Percentiles rank a stretch among this genome's conserved stretches.
These are phyloP conservation scores for Pythium dissotocum DNA, from an alignment of 352 stramenopile genomes.

Conservation along the genomic window DNA sequence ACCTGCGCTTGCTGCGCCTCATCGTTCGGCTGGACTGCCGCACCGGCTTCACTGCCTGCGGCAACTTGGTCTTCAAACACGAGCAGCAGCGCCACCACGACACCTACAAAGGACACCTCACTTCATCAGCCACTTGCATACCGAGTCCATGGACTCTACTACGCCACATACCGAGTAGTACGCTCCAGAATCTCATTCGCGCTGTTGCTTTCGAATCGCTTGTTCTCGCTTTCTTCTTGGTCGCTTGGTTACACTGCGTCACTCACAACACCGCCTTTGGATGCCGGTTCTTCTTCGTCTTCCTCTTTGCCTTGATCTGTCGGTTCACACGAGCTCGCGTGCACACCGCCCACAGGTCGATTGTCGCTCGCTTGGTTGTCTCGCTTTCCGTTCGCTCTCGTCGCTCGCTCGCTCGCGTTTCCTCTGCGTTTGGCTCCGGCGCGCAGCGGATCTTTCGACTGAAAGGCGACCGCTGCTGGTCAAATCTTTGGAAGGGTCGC, in stretches of 20 bases:
- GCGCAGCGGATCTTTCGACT: conserved; percentile 13
- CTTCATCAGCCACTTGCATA: background rate
- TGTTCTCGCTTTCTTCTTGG: background rate
- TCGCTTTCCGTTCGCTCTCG: background rate
- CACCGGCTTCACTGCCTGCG: background rate
- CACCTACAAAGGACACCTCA: background rate
- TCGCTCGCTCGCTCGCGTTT: background rate
- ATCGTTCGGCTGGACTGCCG: conserved; percentile 4
- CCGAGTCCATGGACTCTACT: too few relatives aligned
- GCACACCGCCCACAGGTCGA: too few relatives aligned
- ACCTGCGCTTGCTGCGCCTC: conserved; percentile 15
- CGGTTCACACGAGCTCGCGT: background rate
- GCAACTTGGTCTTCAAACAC: background rate
- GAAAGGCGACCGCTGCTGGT: too few relatives aligned
- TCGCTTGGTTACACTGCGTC: background rate
- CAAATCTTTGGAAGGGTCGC: conserved; percentile 21
- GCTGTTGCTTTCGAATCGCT: background rate
- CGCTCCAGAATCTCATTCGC: conserved; percentile 23
- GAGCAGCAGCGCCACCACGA: conserved; percentile 7
- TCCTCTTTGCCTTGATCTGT: background rate
- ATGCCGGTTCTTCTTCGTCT: background rate
- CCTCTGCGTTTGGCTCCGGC: background rate
- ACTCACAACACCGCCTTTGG: too few relatives aligned
- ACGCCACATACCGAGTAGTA: conserved; percentile 19
- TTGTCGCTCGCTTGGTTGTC: too few relatives aligned